Percentiles rank a stretch among this genome's conserved stretches.
phyloP scores from a whole-genome alignment of 352 stramenopile species.

The Pythium phragmiticola region DNA sequence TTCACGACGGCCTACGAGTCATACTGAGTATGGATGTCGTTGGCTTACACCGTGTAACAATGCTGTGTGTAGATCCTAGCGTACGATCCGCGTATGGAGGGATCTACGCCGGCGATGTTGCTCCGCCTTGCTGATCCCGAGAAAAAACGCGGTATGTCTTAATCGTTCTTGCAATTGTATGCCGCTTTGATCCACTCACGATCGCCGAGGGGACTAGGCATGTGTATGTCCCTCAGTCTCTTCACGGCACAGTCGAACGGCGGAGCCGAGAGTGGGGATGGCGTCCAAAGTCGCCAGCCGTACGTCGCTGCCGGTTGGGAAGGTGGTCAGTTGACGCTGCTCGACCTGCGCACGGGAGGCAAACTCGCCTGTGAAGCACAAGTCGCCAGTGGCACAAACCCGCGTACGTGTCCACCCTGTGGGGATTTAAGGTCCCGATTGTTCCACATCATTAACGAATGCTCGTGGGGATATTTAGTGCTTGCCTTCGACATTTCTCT shows the following conservation, averaged over 20 bases:
- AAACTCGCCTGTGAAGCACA: conserved; percentile 51
- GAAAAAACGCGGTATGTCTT: conserved; percentile 23
- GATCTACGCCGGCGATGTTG: conserved; percentile 17
- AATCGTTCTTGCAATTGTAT: background rate
- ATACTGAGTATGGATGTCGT: too few relatives aligned
- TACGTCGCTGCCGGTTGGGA: conserved; percentile 71
- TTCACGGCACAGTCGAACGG: conserved; percentile 24
- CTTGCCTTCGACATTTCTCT: conserved; percentile 66
- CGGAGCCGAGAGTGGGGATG: conserved; percentile 4
- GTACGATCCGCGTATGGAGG: conserved; percentile 25
- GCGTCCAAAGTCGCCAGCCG: conserved; percentile 9
- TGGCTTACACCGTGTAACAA: background rate
- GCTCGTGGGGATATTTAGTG: conserved; percentile 30
- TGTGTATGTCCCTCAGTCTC: conserved; percentile 50
- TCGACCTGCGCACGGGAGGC: conserved; percentile 56
- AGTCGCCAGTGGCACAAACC: conserved; percentile 43
- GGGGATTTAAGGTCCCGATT: too few relatives aligned
- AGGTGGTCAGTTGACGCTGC: conserved; percentile 60
- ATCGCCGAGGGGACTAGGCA: conserved; percentile 15
- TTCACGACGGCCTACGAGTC: too few relatives aligned
- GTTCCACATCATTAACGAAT: too few relatives aligned
- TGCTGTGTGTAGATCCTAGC: conserved; percentile 23
- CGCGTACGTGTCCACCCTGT: conserved; percentile 36
- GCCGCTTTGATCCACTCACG: background rate
- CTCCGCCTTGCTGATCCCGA: conserved; percentile 11